These are phyloP conservation scores for Geotrichum fermentans DNA, from an alignment of 1,139 yeast species.

Conservation along the genomic window DNA sequence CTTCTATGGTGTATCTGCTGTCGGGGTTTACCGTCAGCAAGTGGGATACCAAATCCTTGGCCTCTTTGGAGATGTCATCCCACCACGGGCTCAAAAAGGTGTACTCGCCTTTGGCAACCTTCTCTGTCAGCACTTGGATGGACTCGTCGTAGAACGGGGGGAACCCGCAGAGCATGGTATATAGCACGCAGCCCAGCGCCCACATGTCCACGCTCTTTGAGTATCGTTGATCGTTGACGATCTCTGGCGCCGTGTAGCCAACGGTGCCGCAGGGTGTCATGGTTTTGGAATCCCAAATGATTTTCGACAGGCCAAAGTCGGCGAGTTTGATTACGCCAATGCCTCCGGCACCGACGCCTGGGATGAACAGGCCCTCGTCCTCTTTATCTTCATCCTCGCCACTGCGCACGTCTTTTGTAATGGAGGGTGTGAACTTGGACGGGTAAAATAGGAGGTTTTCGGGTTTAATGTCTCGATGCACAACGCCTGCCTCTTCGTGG, in stretches of 20 bases:
- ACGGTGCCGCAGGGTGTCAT: constrained; percentile 90
- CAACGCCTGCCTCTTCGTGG: constrained; percentile 79
- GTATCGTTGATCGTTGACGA: constrained; percentile 77
- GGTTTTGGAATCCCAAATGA: constrained; percentile 61
- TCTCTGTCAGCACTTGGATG: constrained; percentile 68
- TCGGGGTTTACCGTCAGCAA: constrained; percentile 79
- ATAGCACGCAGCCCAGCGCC: constrained; percentile 91
- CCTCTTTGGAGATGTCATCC: constrained; percentile 83
- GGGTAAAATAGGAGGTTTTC: constrained; percentile 86
- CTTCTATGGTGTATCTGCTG: constrained; percentile 69
- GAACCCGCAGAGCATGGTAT: constrained; percentile 86
- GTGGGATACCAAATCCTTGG: constrained; percentile 70
- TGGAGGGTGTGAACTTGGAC: constrained; percentile 56
- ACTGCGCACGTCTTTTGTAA: constrained; percentile 48
- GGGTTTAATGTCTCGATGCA: constrained; percentile 93
- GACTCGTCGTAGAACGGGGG: constrained; percentile 95
- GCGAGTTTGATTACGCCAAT: constrained; percentile 83
- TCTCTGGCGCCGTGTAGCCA: constrained; percentile 93
- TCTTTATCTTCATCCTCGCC: constrained; percentile 62
- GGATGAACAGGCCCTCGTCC: constrained; percentile 80
- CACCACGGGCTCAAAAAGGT: constrained; percentile 94
- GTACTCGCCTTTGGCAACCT: constrained; percentile 78
- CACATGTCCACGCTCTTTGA: constrained; percentile 92
- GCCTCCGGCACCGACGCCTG: constrained; percentile 84
- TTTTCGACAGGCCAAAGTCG: constrained; percentile 89